Evolutionary conservation across 768 basidiomycete genomes (phyloP), one percentile per base, ranked within the genome.

Genomic region (Rhodotorula paludigena): DNA sequence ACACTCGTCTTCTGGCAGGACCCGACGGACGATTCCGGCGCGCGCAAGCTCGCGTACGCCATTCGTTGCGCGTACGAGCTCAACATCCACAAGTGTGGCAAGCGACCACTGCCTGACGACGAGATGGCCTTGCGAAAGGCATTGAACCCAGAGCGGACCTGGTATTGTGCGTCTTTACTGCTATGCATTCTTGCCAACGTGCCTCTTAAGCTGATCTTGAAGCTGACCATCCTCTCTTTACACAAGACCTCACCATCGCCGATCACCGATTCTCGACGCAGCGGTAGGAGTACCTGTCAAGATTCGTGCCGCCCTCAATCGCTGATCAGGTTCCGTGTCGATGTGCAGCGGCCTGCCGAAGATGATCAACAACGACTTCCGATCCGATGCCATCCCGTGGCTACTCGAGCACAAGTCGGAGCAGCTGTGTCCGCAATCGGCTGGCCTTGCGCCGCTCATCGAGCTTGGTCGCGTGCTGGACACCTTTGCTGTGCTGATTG

Each of bases 1-100:
- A 90, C 89, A 74, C 81, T 93, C 67, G 89, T 87, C 45, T 93
- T 92, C 78, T 93, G 90, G 89, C 87, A 84, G 76, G 89, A 90
- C 73, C 88, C 90, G 47, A 86, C 89, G 69, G 92, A 94, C 73
- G 45, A 57, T 6, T 25, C 41, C 12, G 64, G 58, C 12, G 64
- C 58, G 9, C 53, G 64, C 35, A 60, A 55, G 60, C 52, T 62
- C 51, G 64, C 58, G 35, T 66, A 55, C 54, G 64, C 58, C 5
- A 56, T 66, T 23, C 51, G 64, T 6, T 54, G 52, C 44, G 64
- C 64, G 12, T 48, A 48, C 33, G 64, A 66, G 45, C 53, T 66
- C n/a, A 36, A 36, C 6, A 25, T 65, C 18, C 42, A 53, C 51
- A 65, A 58, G 48, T 18, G 12, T 23, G 38, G 23, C 20, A 30